Base-by-base conservation (phyloP, 2,329 filamentous ascomycete species). In the Bertia moriformis region DNA sequence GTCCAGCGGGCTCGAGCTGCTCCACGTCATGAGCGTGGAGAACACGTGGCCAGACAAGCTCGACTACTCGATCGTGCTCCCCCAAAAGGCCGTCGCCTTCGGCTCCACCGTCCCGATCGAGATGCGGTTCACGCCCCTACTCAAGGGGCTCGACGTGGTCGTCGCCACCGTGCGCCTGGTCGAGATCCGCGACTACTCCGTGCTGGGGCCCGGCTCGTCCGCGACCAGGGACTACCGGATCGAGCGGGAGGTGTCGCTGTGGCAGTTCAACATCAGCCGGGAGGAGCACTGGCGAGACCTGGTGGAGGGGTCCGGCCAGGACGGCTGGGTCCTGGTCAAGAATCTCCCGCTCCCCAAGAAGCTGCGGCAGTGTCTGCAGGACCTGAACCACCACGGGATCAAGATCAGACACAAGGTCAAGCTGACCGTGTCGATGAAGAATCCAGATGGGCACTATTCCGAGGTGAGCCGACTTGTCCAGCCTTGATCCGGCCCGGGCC, bases 11-110 rank as follows among this genome's bases (percentile, higher is more conserved):
- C 66, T 88, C 42, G 83, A 89, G 53, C 71, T 88, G 44, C 69
- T 83, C 27, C 83, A 96, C 58, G 81, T 86, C 37, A 91, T 95
- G 85, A 85, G 84, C 45, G 88, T 96, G 46, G 88, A 95, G 59
- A 95, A 95, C 53, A 83, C 93, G 45, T 98, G 91, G 91, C 83
- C 87, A 4, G 91, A 94, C 64, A 98, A 98, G 66, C 74, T 96
- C 49, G 85, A 93, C 56, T 98, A 98, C 62, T 89, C 86, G 19
- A 87, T 98, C 45, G 77, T 85, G 42, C 84, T 93, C 10, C 89
- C 91, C 0, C 88, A 86, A 51, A 95, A 95, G 62, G 91, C 91
- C 2, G 81, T 94, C 40, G 83, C 94, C 14, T 93, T 95, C 50
- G 91, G 91, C 38, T 93, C 85, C n/a, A 71, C 71, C 17, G 78